Base-by-base conservation (phyloP, 352 stramenopile species). In the Phytophthora constricta region DNA sequence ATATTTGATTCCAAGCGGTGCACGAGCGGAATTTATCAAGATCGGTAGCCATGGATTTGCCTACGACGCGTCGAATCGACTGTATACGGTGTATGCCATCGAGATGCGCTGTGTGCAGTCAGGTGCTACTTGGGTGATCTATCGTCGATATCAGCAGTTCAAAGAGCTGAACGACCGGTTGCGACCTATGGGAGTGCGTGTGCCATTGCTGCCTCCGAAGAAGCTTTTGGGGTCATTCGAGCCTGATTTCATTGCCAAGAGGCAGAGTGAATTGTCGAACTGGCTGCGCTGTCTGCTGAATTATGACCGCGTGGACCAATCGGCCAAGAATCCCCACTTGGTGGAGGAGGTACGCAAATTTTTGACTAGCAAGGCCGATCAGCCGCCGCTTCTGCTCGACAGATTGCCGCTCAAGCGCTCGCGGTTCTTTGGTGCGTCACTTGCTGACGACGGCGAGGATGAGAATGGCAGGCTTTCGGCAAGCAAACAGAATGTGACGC, bases 171-270 rank as follows among this genome's bases (percentile, higher is more conserved):
- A 91, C 58, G 86, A 94, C 34, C 58, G 73, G 17, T 62, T 96
- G 22, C 82, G 74, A 28, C 72, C 76, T 4, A 63, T 89, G 53
- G 87, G 86, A 5, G 77, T 95, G 10, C 82, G 86, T n/a, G 79
- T 93, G 19, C 88, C 86, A 13, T 65, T 91, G 37, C 62, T 96
- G 11, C 88, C 88, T 37, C 88, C 88, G 4, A 94, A 94, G 71
- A 96, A 96, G 58, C 74, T 96, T 17, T 71, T 96, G 28, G 88
- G 88, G 1, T 92, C 84, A 16, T 92, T 96, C 45, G 88, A 96
- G 42, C 74, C 85, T 1, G 85, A 93, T 14, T 96, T 96, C 31
- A 81, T 96, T 33, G 61, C 74, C 0, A 91, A 94, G 59, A 79
- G 88, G 0, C 88, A 94, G 62, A 74, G 62, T 2, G 82, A 94